Percentiles rank a stretch among this genome's conserved stretches.
Conservation (phyloP, 176 grass and related monocot species). For the Triticum monococcum region DNA sequence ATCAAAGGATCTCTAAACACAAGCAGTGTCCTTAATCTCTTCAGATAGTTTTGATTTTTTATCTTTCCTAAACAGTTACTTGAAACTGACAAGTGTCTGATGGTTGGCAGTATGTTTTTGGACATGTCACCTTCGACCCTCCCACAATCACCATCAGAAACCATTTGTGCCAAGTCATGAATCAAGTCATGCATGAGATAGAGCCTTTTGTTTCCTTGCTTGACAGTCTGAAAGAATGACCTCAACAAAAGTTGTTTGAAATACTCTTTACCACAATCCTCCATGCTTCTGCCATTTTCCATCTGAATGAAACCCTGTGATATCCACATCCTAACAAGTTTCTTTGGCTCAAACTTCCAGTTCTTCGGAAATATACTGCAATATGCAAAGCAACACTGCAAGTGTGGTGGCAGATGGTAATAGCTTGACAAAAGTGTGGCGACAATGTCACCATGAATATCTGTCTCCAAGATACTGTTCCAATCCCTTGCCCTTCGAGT, state of each 20-base stretch:
- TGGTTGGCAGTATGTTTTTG: constrained; percentile 23
- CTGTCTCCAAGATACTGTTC: constrained; percentile 27
- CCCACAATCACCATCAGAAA: constrained; percentile 52
- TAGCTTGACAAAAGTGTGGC: constrained; percentile 37
- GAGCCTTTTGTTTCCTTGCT: not conserved
- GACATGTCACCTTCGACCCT: constrained; percentile 18
- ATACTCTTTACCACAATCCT: constrained; percentile 47
- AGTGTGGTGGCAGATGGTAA: constrained; percentile 36
- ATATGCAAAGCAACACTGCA: constrained; percentile 48
- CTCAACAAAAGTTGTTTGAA: constrained; percentile 46
- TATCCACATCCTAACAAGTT: constrained; percentile 57
- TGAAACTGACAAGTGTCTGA: constrained; percentile 50
- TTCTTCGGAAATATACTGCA: constrained; percentile 60
- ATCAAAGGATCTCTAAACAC: constrained; percentile 24
- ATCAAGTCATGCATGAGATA: constrained; percentile 55
- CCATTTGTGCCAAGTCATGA: constrained; percentile 47
- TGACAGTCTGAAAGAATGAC: constrained; percentile 46
- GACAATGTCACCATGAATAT: constrained; percentile 34
- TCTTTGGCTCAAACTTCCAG: constrained; percentile 38
- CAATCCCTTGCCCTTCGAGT: constrained; percentile 12
- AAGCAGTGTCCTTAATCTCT: constrained; percentile 44
- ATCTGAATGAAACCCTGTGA: constrained; percentile 46
- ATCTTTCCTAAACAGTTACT: constrained; percentile 26
- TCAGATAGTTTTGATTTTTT: constrained; percentile 9
- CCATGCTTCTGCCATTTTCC: constrained; percentile 22